These are phyloP conservation scores for Stereum hirsutum DNA, from an alignment of 1,284 basidiomycete genomes.

Conservation along the genomic window DNA sequence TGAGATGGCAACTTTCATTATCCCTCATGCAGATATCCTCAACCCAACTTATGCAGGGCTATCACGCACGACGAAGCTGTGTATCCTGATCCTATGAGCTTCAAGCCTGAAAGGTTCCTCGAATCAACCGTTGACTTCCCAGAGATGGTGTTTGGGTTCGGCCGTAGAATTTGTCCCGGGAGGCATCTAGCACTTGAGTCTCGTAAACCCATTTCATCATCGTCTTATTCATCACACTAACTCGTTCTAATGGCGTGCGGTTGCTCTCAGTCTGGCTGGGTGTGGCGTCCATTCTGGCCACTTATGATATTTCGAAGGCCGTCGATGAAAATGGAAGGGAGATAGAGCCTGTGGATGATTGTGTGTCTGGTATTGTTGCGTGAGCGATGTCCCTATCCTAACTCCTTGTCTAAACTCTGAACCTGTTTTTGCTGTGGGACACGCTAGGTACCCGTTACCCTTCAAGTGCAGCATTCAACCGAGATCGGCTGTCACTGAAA, in stretches of 20 bases:
- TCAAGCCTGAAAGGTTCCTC: slow-evolving; percentile 12
- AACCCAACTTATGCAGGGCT: not conserved
- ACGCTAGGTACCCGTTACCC: slow-evolving; percentile 5
- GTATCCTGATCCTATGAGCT: slow-evolving; percentile 5
- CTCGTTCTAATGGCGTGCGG: no score
- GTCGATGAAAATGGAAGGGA: slow-evolving; percentile 1
- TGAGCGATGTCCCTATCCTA: slow-evolving; percentile 5
- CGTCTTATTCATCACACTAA: no score
- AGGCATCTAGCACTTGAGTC: slow-evolving; percentile 26
- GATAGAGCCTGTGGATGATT: slow-evolving; percentile 5
- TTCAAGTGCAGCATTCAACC: slow-evolving; percentile 9
- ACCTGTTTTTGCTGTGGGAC: no score
- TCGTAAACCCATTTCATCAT: no score
- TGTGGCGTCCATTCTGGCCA: slow-evolving; percentile 23
- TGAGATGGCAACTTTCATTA: slow-evolving; percentile 10
- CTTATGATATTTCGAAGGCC: slow-evolving; percentile 18
- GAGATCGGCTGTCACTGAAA: slow-evolving; percentile 4
- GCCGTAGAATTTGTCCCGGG: slow-evolving; percentile 25
- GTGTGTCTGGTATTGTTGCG: slow-evolving; percentile 9
- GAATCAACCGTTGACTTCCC: slow-evolving; percentile 16
- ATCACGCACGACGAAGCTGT: slow-evolving; percentile 6
- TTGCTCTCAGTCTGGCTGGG: slow-evolving; percentile 28
- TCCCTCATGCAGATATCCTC: not conserved
- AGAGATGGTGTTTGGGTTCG: slow-evolving; percentile 22
- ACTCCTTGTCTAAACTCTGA: no score